phyloP scores from a whole-genome alignment of 148 eudicot species.

The Fagopyrum tataricum region DNA sequence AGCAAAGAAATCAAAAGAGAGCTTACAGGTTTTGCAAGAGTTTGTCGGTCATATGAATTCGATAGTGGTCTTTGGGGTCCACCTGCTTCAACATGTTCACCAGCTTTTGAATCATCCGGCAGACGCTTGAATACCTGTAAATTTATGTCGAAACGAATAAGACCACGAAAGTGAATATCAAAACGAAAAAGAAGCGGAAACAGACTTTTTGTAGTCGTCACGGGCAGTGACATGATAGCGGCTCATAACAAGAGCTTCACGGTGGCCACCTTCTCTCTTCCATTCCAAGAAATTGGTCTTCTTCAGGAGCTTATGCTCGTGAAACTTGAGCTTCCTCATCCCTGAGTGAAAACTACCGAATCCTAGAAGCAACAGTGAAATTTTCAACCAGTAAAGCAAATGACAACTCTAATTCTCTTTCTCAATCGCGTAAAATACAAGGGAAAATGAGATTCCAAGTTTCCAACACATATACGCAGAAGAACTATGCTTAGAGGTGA shows the following conservation, averaged over 20 bases:
- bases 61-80: conserved; percentile 74
- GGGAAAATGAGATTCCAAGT: too few species aligned
- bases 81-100: conserved; percentile 81
- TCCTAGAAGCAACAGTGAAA: too few species aligned
- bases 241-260: conserved; percentile 66
- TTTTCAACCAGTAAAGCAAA: too few species aligned
- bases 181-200: background rate
- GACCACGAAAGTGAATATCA: conserved; percentile 8
- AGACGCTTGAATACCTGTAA: conserved; percentile 23
- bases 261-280: conserved; percentile 91
- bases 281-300: conserved; percentile 64
- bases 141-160: background rate
- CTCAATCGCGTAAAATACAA: too few species aligned
- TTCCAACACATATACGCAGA: too few species aligned
- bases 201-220: conserved; percentile 91
- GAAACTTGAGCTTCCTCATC: conserved; percentile 78
- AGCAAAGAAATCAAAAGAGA: background rate
- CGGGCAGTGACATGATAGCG: conserved; percentile 78
- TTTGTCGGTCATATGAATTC: conserved; percentile 74
- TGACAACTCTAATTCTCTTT: too few species aligned
- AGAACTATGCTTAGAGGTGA: too few species aligned
- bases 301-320: conserved; percentile 74
- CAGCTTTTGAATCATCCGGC: conserved; percentile 77
- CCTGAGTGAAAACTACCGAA: too few species aligned
- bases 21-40: conserved; percentile 88